Evolutionary conservation across 2,329 filamentous ascomycete genomes (phyloP), one percentile per base, ranked within the genome.

Genomic region (Fusarium albosuccineum): DNA sequence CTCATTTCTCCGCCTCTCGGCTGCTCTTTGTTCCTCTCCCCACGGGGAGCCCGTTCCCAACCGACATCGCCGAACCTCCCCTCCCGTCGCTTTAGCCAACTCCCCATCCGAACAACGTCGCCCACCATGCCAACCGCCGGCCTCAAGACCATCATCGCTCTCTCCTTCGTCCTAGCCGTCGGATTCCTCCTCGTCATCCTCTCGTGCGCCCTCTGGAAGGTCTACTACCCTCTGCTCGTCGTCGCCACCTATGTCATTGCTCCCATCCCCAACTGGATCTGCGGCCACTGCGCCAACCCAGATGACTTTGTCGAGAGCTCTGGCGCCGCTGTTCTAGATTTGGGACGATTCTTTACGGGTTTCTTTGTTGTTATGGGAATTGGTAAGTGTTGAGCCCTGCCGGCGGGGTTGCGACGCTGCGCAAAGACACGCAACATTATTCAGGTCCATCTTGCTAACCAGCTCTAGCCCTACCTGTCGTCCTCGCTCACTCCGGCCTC

Each of bases 121-220:
- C 70, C 76, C 82, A 85, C 74, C 68, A 88, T 89, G 86, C 80
- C 86, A 83, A 88, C 92, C 85, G 94, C 96, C 74, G 96, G 96
- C 79, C 90, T 99, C 77, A 98, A 97, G 84, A 99, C 96, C 72
- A 99, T 99, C 82, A 99, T 99, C 81, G 93, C 93, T 70, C 92
- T 99, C 73, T 98, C 96, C 78, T 99, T 99, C 83, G 96, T 99
- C 78, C 93, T 99, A 70, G 96, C 96, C 73, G 96, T 99, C 75
- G 96, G 96, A 74, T 99, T 99, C 84, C 92, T 99, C 75, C 93
- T 99, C 72, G 96, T 98, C 73, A 99, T 99, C 81, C 92, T 99
- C 75, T 97, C 94, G 67, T 97, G 94, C 78, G 96, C 96, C 51
- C 89, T 99, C 72, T 99, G 92, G 87, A 88, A 95, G 78, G 93